Conservation (phyloP, 148 eudicot species). For the Oxyria digyna region DNA sequence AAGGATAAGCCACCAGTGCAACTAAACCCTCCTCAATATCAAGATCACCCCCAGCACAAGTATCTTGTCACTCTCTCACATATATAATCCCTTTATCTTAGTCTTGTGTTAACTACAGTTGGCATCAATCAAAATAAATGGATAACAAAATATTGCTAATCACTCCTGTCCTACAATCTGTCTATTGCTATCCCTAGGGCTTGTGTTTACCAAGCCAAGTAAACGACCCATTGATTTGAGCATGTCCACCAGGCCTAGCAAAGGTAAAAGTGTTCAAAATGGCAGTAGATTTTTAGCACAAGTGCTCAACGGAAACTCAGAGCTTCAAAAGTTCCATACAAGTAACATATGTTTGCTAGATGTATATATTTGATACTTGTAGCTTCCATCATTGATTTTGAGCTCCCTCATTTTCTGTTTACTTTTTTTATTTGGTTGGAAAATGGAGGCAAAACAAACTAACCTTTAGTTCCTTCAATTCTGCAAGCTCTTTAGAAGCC, state of each 20-base stretch:
- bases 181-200: background rate
- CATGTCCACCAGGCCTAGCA: background rate
- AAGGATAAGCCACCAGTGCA: background rate
- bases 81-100: background rate
- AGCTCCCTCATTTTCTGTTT: background rate
- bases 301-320: background rate
- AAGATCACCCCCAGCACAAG: background rate
- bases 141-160: background rate
- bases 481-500: conserved; percentile 63
- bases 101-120: background rate
- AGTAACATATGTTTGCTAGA: background rate
- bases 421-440: background rate
- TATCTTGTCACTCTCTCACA: background rate
- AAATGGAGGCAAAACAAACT: conserved; percentile 9
- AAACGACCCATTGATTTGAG: background rate
- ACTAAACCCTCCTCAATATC: background rate
- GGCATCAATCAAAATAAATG: background rate
- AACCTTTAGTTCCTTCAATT: conserved; percentile 75
- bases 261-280: background rate
- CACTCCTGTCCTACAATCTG: background rate
- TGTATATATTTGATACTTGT: background rate
- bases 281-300: background rate
- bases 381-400: background rate
- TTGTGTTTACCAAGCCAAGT: background rate
- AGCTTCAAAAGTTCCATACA: background rate